phyloP scores from a whole-genome alignment of 345 rosid genomes.

The Salix caprea region DNA sequence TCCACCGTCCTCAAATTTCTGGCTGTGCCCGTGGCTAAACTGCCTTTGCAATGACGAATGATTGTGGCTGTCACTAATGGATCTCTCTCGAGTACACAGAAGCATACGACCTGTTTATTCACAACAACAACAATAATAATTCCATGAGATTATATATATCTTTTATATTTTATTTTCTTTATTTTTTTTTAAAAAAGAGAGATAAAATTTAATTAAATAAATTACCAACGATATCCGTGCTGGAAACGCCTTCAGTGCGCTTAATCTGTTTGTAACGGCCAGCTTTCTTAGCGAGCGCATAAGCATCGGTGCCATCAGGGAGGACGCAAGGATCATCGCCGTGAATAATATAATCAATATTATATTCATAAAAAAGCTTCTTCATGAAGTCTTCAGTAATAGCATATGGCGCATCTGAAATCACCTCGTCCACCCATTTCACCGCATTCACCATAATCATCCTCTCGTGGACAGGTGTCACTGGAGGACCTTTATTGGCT shows the following conservation, averaged over 20 bases:
- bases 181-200: background rate
- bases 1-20: conserved; percentile 57
- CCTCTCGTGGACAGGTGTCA: conserved; percentile 64
- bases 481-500: conserved; percentile 74
- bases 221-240: conserved; percentile 76
- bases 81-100: conserved; percentile 69
- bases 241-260: conserved; percentile 80
- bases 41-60: conserved; percentile 71
- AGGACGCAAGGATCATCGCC: conserved; percentile 81
- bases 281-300: conserved; percentile 70
- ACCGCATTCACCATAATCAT: conserved; percentile 67
- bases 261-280: conserved; percentile 78
- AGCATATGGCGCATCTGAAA: conserved; percentile 68
- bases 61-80: conserved; percentile 42
- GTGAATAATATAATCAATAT: conserved; percentile 67
- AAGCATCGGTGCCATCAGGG: conserved; percentile 77
- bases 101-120: conserved; percentile 67
- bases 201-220: background rate
- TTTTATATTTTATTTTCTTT: no score
- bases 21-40: conserved; percentile 58
- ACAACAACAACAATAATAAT: no score
- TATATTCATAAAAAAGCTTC: conserved; percentile 57
- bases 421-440: conserved; percentile 80
- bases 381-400: conserved; percentile 71
- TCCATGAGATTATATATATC: no score